Evolutionary conservation across 371 early-diverging fungal genomes (phyloP).

Genomic region (Mortierella sp.): DNA sequence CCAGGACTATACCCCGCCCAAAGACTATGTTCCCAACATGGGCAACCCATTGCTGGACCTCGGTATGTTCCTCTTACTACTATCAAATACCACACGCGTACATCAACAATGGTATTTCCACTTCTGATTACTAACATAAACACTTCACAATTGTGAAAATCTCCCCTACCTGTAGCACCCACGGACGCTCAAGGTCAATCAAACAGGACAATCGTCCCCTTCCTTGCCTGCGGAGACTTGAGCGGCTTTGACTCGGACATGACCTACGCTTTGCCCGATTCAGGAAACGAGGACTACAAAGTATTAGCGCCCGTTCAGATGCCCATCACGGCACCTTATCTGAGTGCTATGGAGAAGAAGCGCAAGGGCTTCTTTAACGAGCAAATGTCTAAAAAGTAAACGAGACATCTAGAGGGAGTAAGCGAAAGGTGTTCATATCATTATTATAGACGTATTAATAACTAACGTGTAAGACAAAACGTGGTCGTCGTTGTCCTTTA

Average conservation of each 20-base stretch:
- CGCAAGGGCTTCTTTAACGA: constrained; percentile 81
- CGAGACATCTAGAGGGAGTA: background rate
- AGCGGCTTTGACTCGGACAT: constrained; percentile 88
- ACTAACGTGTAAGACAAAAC: no score
- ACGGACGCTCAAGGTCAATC: constrained; percentile 78
- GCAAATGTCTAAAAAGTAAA: constrained; percentile 60
- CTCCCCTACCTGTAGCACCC: constrained; percentile 24
- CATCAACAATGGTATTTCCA: background rate
- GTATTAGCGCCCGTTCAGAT: constrained; percentile 84
- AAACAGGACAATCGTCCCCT: constrained; percentile 89
- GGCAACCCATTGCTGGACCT: constrained; percentile 88
- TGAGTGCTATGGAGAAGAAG: constrained; percentile 87
- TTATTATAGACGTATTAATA: no score
- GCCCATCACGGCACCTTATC: constrained; percentile 94
- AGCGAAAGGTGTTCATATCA: background rate
- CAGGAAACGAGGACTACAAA: constrained; percentile 64
- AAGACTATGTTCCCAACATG: constrained; percentile 90
- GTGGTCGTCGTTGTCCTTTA: no score
- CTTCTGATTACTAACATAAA: background rate
- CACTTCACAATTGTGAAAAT: background rate
- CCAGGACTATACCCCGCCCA: constrained; percentile 88
- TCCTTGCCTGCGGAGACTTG: constrained; percentile 92
- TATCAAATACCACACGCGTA: no score
- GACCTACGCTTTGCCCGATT: constrained; percentile 82
- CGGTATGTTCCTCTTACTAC: constrained; percentile 56